A percentile compares a stretch with the other conserved stretches of the same genome.
These are phyloP conservation scores for Wickerhamiella australiensis DNA, from an alignment of 805 yeast species.

Conservation along the genomic window DNA sequence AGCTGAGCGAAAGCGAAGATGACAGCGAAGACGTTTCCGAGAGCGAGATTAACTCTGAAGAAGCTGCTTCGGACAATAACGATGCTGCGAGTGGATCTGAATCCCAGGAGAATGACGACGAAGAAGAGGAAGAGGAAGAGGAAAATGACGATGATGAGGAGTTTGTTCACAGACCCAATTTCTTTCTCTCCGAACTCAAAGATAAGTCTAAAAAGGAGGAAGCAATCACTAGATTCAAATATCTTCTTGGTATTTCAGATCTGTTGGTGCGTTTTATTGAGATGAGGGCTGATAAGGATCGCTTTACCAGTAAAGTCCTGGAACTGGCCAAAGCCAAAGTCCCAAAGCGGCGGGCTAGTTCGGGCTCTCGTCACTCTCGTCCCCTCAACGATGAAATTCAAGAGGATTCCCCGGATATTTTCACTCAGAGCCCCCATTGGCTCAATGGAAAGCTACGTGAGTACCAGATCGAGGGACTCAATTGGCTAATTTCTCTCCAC, in stretches of 20 bases:
- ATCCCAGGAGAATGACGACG: not conserved
- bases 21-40: not conserved
- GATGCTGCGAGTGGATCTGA: not conserved
- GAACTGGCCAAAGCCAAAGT: conserved; percentile 24
- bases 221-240: conserved; percentile 66
- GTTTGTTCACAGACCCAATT: not conserved
- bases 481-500: conserved; percentile 82
- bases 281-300: conserved; percentile 63
- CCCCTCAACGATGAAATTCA: conserved; percentile 53
- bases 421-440: conserved; percentile 73
- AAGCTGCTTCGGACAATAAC: not conserved
- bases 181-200: not conserved
- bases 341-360: conserved; percentile 35
- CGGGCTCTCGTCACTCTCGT: conserved; percentile 52
- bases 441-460: conserved; percentile 67
- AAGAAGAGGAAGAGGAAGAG: conserved; percentile 1
- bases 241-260: conserved; percentile 68
- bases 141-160: not conserved
- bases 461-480: conserved; percentile 88
- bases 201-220: conserved; percentile 28
- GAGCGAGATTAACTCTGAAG: not conserved
- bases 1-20: not conserved
- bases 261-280: conserved; percentile 79
- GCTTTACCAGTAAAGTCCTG: conserved; percentile 35
- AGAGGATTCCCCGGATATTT: conserved; percentile 26